Evolutionary conservation across 2,329 filamentous ascomycete genomes (phyloP).

Genomic region (Fusarium newnesense): DNA sequence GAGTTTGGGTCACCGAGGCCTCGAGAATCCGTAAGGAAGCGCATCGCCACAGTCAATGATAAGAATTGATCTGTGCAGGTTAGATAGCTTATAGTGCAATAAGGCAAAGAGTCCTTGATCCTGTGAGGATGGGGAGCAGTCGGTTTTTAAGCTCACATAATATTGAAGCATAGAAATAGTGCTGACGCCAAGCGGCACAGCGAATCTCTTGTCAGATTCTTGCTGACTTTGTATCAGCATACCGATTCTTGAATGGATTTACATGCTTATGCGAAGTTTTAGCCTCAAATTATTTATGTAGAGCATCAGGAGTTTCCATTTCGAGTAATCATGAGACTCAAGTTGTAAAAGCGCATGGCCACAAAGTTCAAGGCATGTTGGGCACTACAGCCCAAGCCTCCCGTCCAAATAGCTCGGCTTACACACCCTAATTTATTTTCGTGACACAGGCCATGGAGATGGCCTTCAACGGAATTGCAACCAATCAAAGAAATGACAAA

Average conservation of each 20-base stretch:
- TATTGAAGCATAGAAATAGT: neutral
- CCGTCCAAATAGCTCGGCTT: neutral
- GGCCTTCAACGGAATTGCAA: fast-evolving
- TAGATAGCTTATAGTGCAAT: fast-evolving
- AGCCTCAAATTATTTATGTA: neutral
- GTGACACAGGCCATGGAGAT: fast-evolving
- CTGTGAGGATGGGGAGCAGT: neutral
- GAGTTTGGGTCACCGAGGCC: constrained; percentile 2
- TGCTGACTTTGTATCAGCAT: neutral
- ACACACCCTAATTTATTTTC: neutral
- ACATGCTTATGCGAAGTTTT: fast-evolving
- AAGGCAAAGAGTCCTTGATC: neutral
- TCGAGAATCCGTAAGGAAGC: constrained; percentile 30
- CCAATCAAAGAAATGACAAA: neutral
- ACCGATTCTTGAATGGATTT: neutral
- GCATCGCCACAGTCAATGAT: constrained; percentile 5
- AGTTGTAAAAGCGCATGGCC: neutral
- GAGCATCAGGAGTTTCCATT: neutral
- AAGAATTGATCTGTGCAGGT: too few species aligned
- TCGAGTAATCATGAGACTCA: neutral
- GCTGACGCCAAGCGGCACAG: constrained; percentile 6
- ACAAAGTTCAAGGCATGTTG: neutral
- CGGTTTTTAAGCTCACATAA: neutral
- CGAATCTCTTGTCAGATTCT: neutral
- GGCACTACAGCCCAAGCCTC: neutral